Base-by-base conservation (phyloP, 305 asterid genomes). In the Fraxinus platypoda region DNA sequence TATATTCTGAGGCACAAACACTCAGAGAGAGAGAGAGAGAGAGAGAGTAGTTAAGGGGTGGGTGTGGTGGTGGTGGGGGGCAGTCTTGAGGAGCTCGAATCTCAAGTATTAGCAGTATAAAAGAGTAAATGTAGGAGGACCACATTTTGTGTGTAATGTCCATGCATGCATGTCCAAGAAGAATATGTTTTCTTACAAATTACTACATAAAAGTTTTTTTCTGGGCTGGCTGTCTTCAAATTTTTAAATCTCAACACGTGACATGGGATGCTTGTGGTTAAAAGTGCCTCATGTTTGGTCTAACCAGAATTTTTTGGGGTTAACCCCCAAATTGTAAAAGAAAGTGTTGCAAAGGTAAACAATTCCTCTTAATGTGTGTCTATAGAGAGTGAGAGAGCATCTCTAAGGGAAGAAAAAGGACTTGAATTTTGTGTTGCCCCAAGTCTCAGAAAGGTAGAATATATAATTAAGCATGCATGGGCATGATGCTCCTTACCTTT, bases 271-370 rank as follows among this genome's bases (percentile, higher is more conserved):
- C 88, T 86, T 75, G 78, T 77, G 68, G 75, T 70, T 82, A 82
- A 86, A 88, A 84, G 84, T 77, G 80, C 46, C 46, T 8, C 19
- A 30, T 62, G 31, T 83, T 62, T 77, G 85, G 88, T 88, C 84
- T 80, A 66, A 79, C 57, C 35, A 85, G 88, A 79, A 87, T 83
- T 81, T 88, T 80, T 88, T 31, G 91, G 90, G 89, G 78, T 4
- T 68, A 84, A 34, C 87, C 80, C 86, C 81, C 80, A 19, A 83
- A 17, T 81, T 84, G 54, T 78, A 75, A 74, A 75, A 37, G 79
- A 19, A 49, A 64, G 43, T 49, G 86, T 34, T 74, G 83, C 76
- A 78, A 88, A 86, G 83, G 76, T 66, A 62, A 82, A 57, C 46
- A 66, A 71, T n/a, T 59, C 26, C 68, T 30, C 66, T 35, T 46